Percentiles rank a stretch among this genome's conserved stretches.
These are phyloP conservation scores for Sarocladiaceae sp. DNA, from an alignment of 2,329 filamentous ascomycete genomes.

Conservation along the genomic window DNA sequence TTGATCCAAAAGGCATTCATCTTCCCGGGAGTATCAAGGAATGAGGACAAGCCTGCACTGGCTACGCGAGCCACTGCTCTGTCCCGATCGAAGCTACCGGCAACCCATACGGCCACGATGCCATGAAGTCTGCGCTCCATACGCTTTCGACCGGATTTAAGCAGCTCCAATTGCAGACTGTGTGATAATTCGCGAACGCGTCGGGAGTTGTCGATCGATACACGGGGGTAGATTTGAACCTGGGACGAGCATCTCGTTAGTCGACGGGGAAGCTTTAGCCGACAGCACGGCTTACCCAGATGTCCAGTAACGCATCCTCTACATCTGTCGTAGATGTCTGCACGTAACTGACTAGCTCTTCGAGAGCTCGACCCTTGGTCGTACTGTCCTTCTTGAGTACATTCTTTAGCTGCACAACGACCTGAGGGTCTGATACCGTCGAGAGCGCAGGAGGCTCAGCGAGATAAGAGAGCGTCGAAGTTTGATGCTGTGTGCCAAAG, in stretches of 20 bases:
- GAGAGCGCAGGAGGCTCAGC: conserved; percentile 80
- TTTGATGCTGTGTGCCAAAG: conserved; percentile 13
- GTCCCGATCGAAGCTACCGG: conserved; percentile 84
- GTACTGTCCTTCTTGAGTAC: conserved; percentile 87
- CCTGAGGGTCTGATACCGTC: conserved; percentile 70
- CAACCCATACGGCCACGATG: conserved; percentile 85
- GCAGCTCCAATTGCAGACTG: conserved; percentile 59
- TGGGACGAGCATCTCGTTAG: conserved; percentile 30
- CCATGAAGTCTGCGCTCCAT: conserved; percentile 76
- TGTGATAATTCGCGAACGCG: conserved; percentile 87
- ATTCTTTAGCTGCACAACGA: conserved; percentile 90
- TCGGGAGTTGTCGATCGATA: conserved; percentile 84
- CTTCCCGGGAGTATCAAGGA: conserved; percentile 80
- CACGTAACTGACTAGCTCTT: conserved; percentile 71
- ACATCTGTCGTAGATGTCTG: conserved; percentile 51
- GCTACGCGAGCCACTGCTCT: conserved; percentile 72
- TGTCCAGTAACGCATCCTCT: conserved; percentile 79
- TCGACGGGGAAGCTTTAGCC: neutral
- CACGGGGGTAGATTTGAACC: conserved; percentile 81
- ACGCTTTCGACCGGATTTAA: conserved; percentile 68
- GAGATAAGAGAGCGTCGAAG: conserved; percentile 72
- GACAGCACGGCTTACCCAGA: conserved; percentile 60
- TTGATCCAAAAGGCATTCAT: conserved; percentile 70
- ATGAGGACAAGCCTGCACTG: conserved; percentile 66
- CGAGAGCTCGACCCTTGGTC: conserved; percentile 85